Evolutionary conservation across 1,284 basidiomycete species (phyloP), one percentile per base, ranked within the genome.

Genomic region (Xanthoconium separans): DNA sequence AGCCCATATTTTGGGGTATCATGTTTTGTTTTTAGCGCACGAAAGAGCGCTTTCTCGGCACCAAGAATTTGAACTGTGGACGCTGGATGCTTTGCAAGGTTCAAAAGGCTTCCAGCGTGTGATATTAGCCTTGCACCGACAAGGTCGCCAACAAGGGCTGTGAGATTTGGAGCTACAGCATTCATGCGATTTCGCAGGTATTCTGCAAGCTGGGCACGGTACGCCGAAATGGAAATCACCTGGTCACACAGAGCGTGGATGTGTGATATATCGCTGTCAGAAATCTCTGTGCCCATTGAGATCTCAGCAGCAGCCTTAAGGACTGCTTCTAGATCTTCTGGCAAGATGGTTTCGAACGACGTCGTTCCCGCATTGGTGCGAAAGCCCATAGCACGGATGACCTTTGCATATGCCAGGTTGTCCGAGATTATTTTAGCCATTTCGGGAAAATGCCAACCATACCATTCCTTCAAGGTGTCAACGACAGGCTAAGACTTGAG

Each of bases 401-500:
- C 87, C 75, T 95, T 96, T 56, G 97, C 94, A 72, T 98, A 99
- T 24, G 95, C 95, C 53, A 96, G 78, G 75, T 97, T 99, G 79
- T 99, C 96, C 60, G 89, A 85, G 63, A 98, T 91, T 72, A 99
- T 98, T 79, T 98, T 98, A 64, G 89, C 92, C 90, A 99, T 93
- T 75, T 99, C 96, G 11, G 96, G 96, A 83, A 98, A 98, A 78
- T 99, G 96, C 96, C 96, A 99, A 24, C 96, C 96, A 69, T 98
- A 99, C 96, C 96, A 99, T 82, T 98, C 96, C 92, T 94, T 61
- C 8, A 57, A 51, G 6, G 41, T n/a, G 39, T 60, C 51, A 54
- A 45, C 53, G 30, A 53, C n/a, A 42, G 33, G 20, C 29, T 27
- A 15, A 46, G 24, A 11, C 27, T 31, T 13, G 24, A 39, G 20